A percentile compares a stretch with the other conserved stretches of the same genome.
phyloP scores from a whole-genome alignment of 169 alveolate species.

The Plasmodium yoelii region DNA sequence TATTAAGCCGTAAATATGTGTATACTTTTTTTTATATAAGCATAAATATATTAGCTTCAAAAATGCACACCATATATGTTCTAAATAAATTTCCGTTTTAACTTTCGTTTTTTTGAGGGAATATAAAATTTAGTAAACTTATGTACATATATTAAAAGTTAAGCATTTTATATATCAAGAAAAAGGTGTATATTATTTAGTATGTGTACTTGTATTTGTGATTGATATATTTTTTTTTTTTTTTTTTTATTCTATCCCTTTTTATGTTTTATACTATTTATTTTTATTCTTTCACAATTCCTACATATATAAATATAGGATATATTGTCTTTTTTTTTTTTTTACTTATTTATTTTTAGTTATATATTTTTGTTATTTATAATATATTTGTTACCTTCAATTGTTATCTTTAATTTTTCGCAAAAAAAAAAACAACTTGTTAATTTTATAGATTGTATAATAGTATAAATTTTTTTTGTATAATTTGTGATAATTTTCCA shows the following conservation, averaged over 20 bases:
- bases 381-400: not conserved
- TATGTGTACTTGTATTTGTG: not conserved
- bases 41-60: no score
- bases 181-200: not conserved
- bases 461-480: not conserved
- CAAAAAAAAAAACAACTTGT: not conserved
- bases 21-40: no score
- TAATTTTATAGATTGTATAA: not conserved
- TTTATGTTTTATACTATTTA: constrained; percentile 17
- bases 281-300: not conserved
- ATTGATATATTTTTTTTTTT: not conserved
- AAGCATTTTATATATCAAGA: no score
- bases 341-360: constrained; percentile 1
- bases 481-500: not conserved
- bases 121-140: no score
- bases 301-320: not conserved
- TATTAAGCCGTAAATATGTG: no score
- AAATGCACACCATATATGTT: no score
- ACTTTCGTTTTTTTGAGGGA: no score
- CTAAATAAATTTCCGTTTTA: no score
- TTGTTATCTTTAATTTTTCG: constrained; percentile 50
- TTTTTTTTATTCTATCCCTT: not conserved
- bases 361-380: not conserved
- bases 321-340: constrained; percentile 18
- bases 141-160: no score